phyloP scores from a whole-genome alignment of 192 early-diverging fungal genomes.

The Mortierella claussenii region DNA sequence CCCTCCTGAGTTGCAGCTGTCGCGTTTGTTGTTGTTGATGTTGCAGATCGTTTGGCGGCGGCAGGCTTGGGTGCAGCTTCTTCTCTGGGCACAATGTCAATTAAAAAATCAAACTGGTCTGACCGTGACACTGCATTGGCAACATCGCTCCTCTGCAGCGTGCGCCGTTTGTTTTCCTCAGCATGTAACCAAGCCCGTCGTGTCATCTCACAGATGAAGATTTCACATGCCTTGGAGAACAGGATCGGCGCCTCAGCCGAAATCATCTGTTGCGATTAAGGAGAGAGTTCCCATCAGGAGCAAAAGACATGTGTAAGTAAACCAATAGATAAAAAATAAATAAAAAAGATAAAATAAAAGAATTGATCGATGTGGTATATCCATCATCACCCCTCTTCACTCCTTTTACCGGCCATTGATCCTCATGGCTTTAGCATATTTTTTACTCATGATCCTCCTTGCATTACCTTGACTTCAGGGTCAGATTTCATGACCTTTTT shows the following conservation, averaged over 20 bases:
- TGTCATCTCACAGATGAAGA: constrained; percentile 93
- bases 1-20: background rate
- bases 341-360: background rate
- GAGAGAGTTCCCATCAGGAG: too few species aligned
- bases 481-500: constrained; percentile 99
- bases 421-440: too few species aligned
- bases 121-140: constrained; percentile 86
- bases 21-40: constrained; percentile 24
- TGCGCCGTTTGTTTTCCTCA: constrained; percentile 96
- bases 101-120: constrained; percentile 97
- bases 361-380: too few species aligned
- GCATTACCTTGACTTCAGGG: constrained; percentile 87
- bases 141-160: constrained; percentile 91
- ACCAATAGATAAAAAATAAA: background rate
- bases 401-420: too few species aligned
- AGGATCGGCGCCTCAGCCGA: constrained; percentile 85
- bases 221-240: constrained; percentile 95
- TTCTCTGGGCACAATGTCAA: constrained; percentile 96
- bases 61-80: constrained; percentile 64
- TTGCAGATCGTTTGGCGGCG: constrained; percentile 31
- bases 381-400: too few species aligned
- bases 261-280: constrained; percentile 72
- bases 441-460: too few species aligned
- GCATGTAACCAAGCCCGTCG: constrained; percentile 91
- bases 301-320: too few species aligned